Base-by-base conservation (phyloP, 1,284 basidiomycete genomes). In the Pisolithus thermaeus region DNA sequence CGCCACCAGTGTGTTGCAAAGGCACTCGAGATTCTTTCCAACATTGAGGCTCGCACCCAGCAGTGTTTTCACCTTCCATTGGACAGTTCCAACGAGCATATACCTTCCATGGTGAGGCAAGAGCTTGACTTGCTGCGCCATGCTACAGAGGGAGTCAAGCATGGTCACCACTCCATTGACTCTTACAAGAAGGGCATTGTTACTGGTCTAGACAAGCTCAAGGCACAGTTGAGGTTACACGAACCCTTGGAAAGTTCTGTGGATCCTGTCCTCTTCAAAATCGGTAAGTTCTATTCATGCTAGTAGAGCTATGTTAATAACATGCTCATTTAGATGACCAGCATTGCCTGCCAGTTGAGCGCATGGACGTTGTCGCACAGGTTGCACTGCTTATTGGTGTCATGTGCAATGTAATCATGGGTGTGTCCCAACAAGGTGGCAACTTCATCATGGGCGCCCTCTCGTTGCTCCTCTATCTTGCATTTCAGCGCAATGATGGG, bases 371-470 rank as follows among this genome's bases (percentile, higher is more conserved):
- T 9, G 47, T 57, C 7, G n/a, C 48, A 14, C 56, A 57, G 23
- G 46, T 57, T 3, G 18, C 46, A 7, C n/a, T 57, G 5, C 3
- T 27, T 5, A 50, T 57, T 2, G 35, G 46, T 6, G 23, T 56
- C 0, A 32, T 56, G 16, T 56, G 55, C 44, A 57, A 25, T 18
- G 23, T 56, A 8, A 9, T 53, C 12, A 56, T 56, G 45, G 45
- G 51, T 1, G 20, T 57, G 14, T 48, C 40, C 12, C 18, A 50
- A 36, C 4, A 4, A 0, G 20, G 42, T 2, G 18, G 45, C 42
- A 54, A 57, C 46, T 57, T 57, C 14, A 42, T 57, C 23, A 42
- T 57, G 22, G 35, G 16, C 3, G 11, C 42, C 3, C 47, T 57
- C 28, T 51, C 41, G 2, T 9, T 57, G n/a, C 8, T 56, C 5